Evolutionary conservation across 2,329 filamentous ascomycete genomes (phyloP).

Genomic region (Cladosporium velox): DNA sequence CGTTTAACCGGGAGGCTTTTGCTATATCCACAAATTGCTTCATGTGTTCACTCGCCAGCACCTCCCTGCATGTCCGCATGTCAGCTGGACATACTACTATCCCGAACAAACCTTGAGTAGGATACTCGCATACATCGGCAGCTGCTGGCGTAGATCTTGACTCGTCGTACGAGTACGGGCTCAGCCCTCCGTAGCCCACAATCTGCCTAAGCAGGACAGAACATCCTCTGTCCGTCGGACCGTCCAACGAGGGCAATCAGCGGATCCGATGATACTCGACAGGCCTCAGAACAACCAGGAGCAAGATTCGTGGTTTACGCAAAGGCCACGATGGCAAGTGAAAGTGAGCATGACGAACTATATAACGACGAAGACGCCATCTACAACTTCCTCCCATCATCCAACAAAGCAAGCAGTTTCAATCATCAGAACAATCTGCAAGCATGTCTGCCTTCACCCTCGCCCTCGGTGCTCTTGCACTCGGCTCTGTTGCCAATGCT

Average conservation of each 20-base stretch:
- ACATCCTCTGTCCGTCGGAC: conserved; percentile 15
- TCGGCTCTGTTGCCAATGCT: conserved; percentile 43
- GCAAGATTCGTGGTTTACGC: not conserved
- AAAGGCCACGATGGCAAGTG: not conserved
- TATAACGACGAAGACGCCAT: not conserved
- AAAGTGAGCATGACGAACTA: not conserved
- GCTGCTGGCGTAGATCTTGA: not conserved
- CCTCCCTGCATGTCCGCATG: not conserved
- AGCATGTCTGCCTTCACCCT: conserved; percentile 42
- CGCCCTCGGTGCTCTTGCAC: conserved; percentile 43
- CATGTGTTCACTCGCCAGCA: not conserved
- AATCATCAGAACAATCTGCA: conserved; percentile 17
- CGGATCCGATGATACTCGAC: not conserved
- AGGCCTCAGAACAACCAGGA: not conserved
- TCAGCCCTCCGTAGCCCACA: conserved; percentile 11
- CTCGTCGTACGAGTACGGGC: conserved; percentile 1
- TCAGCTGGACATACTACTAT: conserved; percentile 9
- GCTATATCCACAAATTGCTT: not conserved
- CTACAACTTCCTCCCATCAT: not conserved
- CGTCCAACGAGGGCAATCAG: conserved; percentile 8
- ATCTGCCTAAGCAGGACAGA: conserved; percentile 3
- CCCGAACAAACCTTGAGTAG: conserved; percentile 2
- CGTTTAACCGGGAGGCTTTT: not conserved
- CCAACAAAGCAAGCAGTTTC: conserved; percentile 8
- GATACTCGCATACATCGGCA: not conserved